These are phyloP conservation scores for Vitellaria paradoxa DNA, from an alignment of 179 eudicot species.

Conservation along the genomic window DNA sequence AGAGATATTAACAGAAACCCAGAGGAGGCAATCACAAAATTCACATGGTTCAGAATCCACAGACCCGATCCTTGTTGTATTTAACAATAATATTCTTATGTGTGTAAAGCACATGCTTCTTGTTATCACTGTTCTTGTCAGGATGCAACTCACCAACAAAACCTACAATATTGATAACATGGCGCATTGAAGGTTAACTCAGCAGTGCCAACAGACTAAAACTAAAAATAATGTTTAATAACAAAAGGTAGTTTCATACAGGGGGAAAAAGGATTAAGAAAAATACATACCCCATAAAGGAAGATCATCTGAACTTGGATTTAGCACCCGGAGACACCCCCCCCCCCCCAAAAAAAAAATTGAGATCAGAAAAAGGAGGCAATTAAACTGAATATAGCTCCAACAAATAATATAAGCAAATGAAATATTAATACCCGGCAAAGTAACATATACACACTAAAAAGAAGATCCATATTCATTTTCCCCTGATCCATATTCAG, in stretches of 20 bases:
- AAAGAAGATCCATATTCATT: no score
- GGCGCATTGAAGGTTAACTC: background rate
- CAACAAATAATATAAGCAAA: no score
- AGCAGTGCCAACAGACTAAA: background rate
- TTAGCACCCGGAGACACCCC: conserved; percentile 14
- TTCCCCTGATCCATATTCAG: no score
- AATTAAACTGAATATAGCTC: background rate
- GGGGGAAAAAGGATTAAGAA: no score
- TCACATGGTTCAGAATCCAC: conserved; percentile 19
- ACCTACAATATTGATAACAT: conserved; percentile 35
- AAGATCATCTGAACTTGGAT: conserved; percentile 21
- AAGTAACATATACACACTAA: no score
- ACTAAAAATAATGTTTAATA: background rate
- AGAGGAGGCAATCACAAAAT: conserved; percentile 43
- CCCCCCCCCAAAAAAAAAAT: background rate
- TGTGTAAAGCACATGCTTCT: conserved; percentile 65
- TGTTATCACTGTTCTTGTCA: conserved; percentile 55
- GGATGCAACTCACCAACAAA: conserved; percentile 83
- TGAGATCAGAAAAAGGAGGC: conserved; percentile 12
- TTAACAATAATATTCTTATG: conserved; percentile 58
- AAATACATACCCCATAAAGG: conserved; percentile 24
- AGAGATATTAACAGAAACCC: conserved; percentile 14
- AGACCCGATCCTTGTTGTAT: conserved; percentile 71
- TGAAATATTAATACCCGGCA: no score
- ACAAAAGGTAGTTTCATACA: no score